Conservation (phyloP, 352 stramenopile species). For the Hyphochytrium catenoides region DNA sequence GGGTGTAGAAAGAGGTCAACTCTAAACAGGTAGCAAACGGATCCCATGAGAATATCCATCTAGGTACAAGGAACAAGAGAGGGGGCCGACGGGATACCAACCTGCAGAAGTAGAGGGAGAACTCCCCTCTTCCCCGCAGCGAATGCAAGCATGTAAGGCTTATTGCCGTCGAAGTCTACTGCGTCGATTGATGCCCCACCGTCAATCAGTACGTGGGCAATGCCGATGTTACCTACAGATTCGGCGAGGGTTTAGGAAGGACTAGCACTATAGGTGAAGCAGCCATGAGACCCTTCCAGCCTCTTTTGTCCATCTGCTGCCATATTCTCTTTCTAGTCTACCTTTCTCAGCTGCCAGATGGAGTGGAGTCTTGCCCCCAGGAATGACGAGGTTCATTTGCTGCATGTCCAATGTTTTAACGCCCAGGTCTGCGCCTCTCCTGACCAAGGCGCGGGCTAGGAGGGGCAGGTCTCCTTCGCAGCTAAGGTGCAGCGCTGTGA, state of each 20-base stretch:
- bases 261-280: no score
- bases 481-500: conserved; percentile 41
- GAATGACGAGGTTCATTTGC: conserved; percentile 21
- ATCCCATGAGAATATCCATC: no score
- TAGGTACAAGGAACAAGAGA: no score
- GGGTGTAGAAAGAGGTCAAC: no score
- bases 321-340: conserved; percentile 19
- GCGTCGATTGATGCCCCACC: conserved; percentile 5
- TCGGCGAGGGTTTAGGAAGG: conserved; percentile 16
- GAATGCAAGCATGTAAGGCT: no score
- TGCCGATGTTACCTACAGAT: conserved; percentile 29
- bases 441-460: conserved; percentile 10
- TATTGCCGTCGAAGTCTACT: background rate
- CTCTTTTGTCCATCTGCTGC: conserved; percentile 15
- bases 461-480: conserved; percentile 33
- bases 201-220: conserved; percentile 23
- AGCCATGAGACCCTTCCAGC: no score
- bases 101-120: no score
- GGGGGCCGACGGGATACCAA: no score
- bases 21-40: no score
- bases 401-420: conserved; percentile 11
- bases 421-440: conserved; percentile 12
- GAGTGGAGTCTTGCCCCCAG: conserved; percentile 32
- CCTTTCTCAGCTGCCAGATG: conserved; percentile 35
- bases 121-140: no score